Base-by-base conservation (phyloP, 1,284 basidiomycete genomes). In the Pterulicium gracile region DNA sequence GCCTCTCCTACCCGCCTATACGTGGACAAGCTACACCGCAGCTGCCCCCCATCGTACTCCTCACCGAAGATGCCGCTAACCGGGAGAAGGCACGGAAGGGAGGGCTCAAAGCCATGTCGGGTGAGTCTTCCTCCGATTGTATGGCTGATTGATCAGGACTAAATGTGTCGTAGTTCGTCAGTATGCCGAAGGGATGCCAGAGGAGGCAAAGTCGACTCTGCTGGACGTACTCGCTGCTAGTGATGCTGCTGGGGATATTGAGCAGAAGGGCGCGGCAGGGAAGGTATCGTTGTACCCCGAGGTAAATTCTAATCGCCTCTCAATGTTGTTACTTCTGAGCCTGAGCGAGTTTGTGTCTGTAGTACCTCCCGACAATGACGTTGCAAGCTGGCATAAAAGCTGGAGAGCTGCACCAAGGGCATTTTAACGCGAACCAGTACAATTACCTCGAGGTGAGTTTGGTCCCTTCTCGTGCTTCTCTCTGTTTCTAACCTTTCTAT, bases 381-480 rank as follows among this genome's bases (percentile, higher is more conserved):
- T 65, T 98, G 15, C 63, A 80, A 21, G 89, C 92, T 4, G 95
- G 92, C 1, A 72, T 98, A 46, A 94, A 92, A 61, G 77, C 79
- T 5, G 90, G 90, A 0, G 71, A 85, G 44, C 76, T 94, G 7
- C 76, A 92, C 55, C 88, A 95, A 63, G 96, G 96, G 0, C 84
- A 93, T 60, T 99, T 97, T 69, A 94, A 90, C 58, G 90, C 94
- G 3, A 97, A 90, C 56, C 81, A 85, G 50, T 98, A 91, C 70
- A 98, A 98, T 62, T 98, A 95, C 58, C 73, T 98, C 4, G 93
- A 97, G 72, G 87, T 85, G 44, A 44, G 68, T 54, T n/a, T 23
- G 10, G n/a, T n/a, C n/a, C n/a, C n/a, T n/a, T n/a, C n/a, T n/a
- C n/a, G n/a, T n/a, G n/a, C n/a, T 47, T 24, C 47, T 17, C 40